phyloP scores from a whole-genome alignment of 768 basidiomycete species.

The Russula emetica region DNA sequence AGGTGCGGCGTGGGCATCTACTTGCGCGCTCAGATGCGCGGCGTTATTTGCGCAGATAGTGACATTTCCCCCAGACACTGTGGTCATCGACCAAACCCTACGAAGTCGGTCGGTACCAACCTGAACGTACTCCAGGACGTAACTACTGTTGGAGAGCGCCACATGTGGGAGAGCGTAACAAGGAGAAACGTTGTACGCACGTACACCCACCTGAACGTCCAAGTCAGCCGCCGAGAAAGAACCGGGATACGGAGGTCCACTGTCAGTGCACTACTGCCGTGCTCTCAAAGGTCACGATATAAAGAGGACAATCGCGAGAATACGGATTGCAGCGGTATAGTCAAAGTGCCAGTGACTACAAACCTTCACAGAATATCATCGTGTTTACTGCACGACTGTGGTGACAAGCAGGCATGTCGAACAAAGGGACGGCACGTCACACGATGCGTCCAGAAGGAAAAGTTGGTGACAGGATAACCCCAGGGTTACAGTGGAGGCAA shows the following conservation, averaged over 20 bases:
- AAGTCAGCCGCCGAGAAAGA: conserved; percentile 21
- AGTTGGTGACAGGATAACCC: too few species aligned
- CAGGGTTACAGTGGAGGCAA: too few species aligned
- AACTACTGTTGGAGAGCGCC: conserved; percentile 10
- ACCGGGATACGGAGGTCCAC: conserved; percentile 17
- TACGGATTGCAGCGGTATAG: too few species aligned
- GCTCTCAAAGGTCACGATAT: neutral
- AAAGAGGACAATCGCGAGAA: neutral
- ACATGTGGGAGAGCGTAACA: neutral
- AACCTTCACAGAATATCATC: too few species aligned
- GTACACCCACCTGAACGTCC: conserved; percentile 24
- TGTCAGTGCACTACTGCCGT: too few species aligned
- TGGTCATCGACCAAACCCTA: conserved; percentile 2
- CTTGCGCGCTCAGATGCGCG: conserved; percentile 7
- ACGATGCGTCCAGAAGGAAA: too few species aligned
- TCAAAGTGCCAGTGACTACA: too few species aligned
- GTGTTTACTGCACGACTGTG: too few species aligned
- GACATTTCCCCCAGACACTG: conserved; percentile 16
- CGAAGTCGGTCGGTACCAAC: neutral
- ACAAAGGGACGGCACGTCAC: too few species aligned
- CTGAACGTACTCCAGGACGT: conserved; percentile 11
- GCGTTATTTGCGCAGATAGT: conserved; percentile 18
- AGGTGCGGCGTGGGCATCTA: conserved; percentile 21
- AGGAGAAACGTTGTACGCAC: neutral
- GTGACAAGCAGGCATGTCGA: too few species aligned